Evolutionary conservation across 2,329 filamentous ascomycete genomes (phyloP).

Genomic region (Calonectria multiphialidica): DNA sequence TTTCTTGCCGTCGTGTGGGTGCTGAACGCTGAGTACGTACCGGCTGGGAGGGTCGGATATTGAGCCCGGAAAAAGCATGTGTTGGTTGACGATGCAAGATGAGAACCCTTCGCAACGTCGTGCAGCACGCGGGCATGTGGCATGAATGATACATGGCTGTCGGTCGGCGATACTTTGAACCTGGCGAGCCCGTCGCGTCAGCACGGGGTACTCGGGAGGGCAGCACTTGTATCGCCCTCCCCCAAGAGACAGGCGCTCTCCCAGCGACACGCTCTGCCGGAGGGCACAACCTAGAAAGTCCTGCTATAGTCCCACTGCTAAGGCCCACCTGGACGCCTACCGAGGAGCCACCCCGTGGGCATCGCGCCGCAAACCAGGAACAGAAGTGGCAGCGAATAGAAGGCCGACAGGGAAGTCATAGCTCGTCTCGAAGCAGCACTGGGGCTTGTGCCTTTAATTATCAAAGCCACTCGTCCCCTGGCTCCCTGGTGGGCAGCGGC

Average conservation of each 20-base stretch:
- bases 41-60: slow-evolving; percentile 4
- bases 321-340: slow-evolving; percentile 21
- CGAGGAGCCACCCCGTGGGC: slow-evolving; percentile 40
- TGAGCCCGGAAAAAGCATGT: slow-evolving; percentile 15
- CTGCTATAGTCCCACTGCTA: slow-evolving; percentile 6
- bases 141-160: slow-evolving; percentile 27
- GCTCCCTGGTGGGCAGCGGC: slow-evolving; percentile 12
- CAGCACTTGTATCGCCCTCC: slow-evolving; percentile 22
- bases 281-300: slow-evolving; percentile 27
- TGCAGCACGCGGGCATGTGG: slow-evolving; percentile 30
- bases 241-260: slow-evolving; percentile 4
- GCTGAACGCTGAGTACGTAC: not conserved
- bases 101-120: slow-evolving; percentile 25
- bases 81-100: slow-evolving; percentile 28
- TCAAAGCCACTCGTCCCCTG: slow-evolving; percentile 27
- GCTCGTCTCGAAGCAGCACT: slow-evolving; percentile 42
- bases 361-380: slow-evolving; percentile 45
- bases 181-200: not conserved
- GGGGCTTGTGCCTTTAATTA: slow-evolving; percentile 45
- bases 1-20: not conserved
- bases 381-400: slow-evolving; percentile 36
- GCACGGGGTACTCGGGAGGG: slow-evolving; percentile 21
- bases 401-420: slow-evolving; percentile 33
- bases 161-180: slow-evolving; percentile 23
- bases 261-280: slow-evolving; percentile 30